phyloP scores from a whole-genome alignment of 768 basidiomycete genomes.

The Pisolithus microcarpus region DNA sequence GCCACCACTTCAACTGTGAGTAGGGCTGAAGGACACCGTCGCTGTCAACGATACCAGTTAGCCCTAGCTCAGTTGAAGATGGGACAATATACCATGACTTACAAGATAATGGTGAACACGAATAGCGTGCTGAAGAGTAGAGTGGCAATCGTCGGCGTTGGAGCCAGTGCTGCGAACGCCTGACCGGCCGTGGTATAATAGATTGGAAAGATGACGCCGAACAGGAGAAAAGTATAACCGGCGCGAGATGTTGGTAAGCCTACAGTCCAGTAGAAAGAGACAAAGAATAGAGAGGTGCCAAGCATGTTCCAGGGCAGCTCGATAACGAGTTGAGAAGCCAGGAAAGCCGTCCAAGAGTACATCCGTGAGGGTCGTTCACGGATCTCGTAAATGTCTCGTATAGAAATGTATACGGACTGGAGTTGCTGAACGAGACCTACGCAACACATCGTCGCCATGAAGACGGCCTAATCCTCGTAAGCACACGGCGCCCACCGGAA shows the following conservation, averaged over 20 bases:
- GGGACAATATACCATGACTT: constrained; percentile 7
- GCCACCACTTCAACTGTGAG: constrained; percentile 28
- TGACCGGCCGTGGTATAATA: constrained; percentile 39
- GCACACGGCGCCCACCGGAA: neutral
- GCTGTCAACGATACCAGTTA: constrained; percentile 15
- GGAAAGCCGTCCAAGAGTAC: constrained; percentile 55
- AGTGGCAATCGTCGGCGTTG: constrained; percentile 35
- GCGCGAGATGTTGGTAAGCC: constrained; percentile 32
- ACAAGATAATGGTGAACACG: constrained; percentile 39
- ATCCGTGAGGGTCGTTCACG: constrained; percentile 58
- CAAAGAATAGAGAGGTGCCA: constrained; percentile 34
- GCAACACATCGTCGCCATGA: constrained; percentile 38
- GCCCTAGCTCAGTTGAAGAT: neutral
- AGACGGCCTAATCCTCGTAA: constrained; percentile 34
- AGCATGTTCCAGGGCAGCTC: constrained; percentile 41
- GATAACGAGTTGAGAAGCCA: constrained; percentile 45
- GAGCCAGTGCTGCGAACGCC: constrained; percentile 37
- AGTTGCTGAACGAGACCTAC: constrained; percentile 52
- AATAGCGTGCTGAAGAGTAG: constrained; percentile 34
- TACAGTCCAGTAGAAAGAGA: constrained; percentile 46
- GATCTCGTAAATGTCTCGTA: constrained; percentile 52
- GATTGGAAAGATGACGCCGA: constrained; percentile 33
- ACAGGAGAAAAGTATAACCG: constrained; percentile 34
- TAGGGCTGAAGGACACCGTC: constrained; percentile 44
- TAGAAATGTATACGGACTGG: constrained; percentile 49